Base-by-base conservation (phyloP, 176 grass and related monocot species). In the Oryza meridionalis region DNA sequence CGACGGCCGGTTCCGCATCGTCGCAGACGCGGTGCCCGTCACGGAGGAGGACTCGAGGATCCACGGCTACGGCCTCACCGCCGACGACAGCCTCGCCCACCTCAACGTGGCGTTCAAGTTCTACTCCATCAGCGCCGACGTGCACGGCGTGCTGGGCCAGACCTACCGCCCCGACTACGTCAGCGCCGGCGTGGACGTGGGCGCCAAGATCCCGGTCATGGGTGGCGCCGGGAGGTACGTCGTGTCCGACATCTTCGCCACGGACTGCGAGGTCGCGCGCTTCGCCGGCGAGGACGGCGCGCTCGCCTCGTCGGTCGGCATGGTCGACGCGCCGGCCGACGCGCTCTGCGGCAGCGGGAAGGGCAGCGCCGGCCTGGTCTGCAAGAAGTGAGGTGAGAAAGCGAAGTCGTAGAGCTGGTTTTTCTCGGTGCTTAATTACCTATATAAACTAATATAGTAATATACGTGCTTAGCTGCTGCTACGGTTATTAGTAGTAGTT, bases 31-130 rank as follows among this genome's bases (percentile, higher is more conserved):
- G 40, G 76, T 91, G 9, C 85, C 85, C 6, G 85, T 91, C 13
- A 91, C 89, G 32, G 85, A 84, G 53, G 85, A 91, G 81, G 89
- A 91, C 81, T 91, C 89, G 19, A 65, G 51, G 81, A 11, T 84
- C 2, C 89, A 91, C 81, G 65, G 76, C 6, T 91, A 91, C 76
- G 89, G 66, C 19, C 6, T 91, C 11, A 19, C 42, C 10, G 10
- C 76, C 32, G 85, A 88, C 50, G 89, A 80, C 81, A 84, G 85
- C 89, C 82, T 91, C 16, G 89, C 81, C 26, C 89, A 91, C 81
- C 85, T 91, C 76, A 88, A 91, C 81, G 77, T 88, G 25, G 89
- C 71, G 3, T 91, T 91, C 81, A 91, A 84, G 89, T 91, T 91
- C 85, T 21, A 81, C 77, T 29, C 85, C 65, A 58, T 91, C 85